phyloP scores from a whole-genome alignment of 805 yeast species.

The Candida easanensis region DNA sequence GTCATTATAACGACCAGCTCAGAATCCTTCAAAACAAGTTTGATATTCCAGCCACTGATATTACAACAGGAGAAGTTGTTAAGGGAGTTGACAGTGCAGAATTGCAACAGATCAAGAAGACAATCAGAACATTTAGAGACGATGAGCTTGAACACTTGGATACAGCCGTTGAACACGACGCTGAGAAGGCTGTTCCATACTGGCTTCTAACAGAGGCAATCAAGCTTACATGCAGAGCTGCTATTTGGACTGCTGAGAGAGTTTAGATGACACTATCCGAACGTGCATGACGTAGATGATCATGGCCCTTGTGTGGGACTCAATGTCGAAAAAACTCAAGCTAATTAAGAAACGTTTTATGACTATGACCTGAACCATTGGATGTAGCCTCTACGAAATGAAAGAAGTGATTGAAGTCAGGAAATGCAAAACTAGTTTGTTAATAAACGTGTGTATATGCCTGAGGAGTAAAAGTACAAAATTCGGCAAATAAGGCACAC shows the following conservation, averaged over 20 bases:
- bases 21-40: slow-evolving; percentile 71
- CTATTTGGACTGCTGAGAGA: slow-evolving; percentile 89
- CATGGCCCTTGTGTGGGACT: too few relatives aligned
- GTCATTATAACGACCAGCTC: slow-evolving; percentile 89
- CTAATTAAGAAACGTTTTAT: too few relatives aligned
- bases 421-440: too few relatives aligned
- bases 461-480: too few relatives aligned
- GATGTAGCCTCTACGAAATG: too few relatives aligned
- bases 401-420: too few relatives aligned
- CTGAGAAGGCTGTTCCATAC: slow-evolving; percentile 91
- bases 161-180: slow-evolving; percentile 89
- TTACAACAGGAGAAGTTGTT: slow-evolving; percentile 24
- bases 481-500: too few relatives aligned
- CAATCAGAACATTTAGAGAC: slow-evolving; percentile 78
- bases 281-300: too few relatives aligned
- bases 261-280: slow-evolving; percentile 47
- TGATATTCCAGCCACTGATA: slow-evolving; percentile 39
- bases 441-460: too few relatives aligned
- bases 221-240: slow-evolving; percentile 78
- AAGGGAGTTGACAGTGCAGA: slow-evolving; percentile 46
- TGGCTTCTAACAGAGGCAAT: slow-evolving; percentile 84
- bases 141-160: slow-evolving; percentile 94
- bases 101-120: slow-evolving; percentile 51
- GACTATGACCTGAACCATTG: too few relatives aligned
- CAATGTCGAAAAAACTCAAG: too few relatives aligned